Evolutionary conservation across 148 eudicot genomes (phyloP).

Genomic region (Rhododendron vialii): DNA sequence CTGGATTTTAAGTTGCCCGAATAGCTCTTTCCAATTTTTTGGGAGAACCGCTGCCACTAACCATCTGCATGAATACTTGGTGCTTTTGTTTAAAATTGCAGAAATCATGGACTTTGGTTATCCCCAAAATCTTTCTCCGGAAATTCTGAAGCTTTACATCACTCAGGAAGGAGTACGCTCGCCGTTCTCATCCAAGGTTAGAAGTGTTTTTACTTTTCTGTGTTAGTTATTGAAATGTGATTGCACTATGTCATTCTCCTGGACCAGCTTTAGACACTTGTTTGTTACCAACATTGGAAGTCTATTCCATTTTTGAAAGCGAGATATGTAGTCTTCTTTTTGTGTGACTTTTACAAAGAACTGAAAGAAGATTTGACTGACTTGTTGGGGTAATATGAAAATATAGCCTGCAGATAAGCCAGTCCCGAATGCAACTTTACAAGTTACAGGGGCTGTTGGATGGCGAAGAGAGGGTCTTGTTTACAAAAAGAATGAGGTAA

Average conservation of each 20-base stretch:
- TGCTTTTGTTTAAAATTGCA: constrained; percentile 28
- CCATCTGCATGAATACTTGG: background rate
- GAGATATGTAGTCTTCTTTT: constrained; percentile 1
- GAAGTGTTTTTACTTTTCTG: constrained; percentile 5
- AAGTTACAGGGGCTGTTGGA: constrained; percentile 99
- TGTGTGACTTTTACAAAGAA: background rate
- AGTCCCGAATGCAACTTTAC: constrained; percentile 97
- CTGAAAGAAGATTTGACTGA: constrained; percentile 5
- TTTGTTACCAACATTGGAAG: background rate
- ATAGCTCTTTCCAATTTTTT: background rate
- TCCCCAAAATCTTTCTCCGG: constrained; percentile 96
- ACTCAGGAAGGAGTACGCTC: constrained; percentile 99
- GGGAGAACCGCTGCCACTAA: background rate
- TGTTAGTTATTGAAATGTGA: background rate
- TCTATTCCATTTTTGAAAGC: background rate
- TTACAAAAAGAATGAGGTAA: constrained; percentile 95
- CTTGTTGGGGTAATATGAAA: constrained; percentile 13
- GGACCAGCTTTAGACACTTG: background rate
- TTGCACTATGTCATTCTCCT: background rate
- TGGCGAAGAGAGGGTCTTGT: constrained; percentile 97
- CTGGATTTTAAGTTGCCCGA: background rate
- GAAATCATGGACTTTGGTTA: constrained; percentile 99
- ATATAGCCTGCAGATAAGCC: constrained; percentile 82
- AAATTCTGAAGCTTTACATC: constrained; percentile 93
- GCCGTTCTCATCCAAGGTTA: constrained; percentile 93